Evolutionary conservation across 2,329 filamentous ascomycete species (phyloP).

Genomic region (Trematosphaeria pertusa): DNA sequence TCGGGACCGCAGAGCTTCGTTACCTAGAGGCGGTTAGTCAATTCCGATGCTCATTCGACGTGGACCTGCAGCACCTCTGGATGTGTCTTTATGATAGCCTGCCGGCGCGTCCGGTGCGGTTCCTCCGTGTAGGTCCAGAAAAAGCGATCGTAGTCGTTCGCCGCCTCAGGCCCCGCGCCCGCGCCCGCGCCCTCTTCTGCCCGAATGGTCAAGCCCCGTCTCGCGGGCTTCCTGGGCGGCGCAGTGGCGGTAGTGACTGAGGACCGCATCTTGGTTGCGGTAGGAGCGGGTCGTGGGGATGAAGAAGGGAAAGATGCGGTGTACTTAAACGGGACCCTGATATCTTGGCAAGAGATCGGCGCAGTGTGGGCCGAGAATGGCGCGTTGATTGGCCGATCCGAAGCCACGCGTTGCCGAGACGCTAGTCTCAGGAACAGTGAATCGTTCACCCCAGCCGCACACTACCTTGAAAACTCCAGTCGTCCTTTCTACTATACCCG

Average conservation of each 20-base stretch:
- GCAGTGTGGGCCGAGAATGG: constrained; percentile 6
- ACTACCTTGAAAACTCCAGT: no score
- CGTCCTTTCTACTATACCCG: no score
- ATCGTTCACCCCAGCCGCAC: background rate
- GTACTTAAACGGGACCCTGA: background rate
- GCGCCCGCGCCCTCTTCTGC: constrained; percentile 19
- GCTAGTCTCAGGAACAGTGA: background rate
- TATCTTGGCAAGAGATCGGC: constrained; percentile 3
- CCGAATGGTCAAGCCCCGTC: constrained; percentile 30
- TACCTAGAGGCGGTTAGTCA: constrained; percentile 64
- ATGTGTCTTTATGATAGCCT: constrained; percentile 97
- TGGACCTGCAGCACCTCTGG: constrained; percentile 72
- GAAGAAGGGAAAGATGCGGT: constrained; percentile 1
- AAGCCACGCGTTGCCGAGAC: no score
- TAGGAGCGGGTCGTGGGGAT: constrained; percentile 11
- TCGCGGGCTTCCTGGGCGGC: constrained; percentile 31
- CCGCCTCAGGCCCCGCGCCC: constrained; percentile 9
- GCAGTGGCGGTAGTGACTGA: constrained; percentile 45
- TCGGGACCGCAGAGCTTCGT: constrained; percentile 97
- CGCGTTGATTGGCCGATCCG: constrained; percentile 9
- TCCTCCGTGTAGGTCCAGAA: constrained; percentile 99
- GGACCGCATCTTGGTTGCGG: constrained; percentile 38
- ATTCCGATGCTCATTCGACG: background rate
- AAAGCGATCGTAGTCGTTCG: constrained; percentile 66
- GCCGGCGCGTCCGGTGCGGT: constrained; percentile 86